Evolutionary conservation across 305 asterid genomes (phyloP).

Genomic region (Fraxinus albicans): DNA sequence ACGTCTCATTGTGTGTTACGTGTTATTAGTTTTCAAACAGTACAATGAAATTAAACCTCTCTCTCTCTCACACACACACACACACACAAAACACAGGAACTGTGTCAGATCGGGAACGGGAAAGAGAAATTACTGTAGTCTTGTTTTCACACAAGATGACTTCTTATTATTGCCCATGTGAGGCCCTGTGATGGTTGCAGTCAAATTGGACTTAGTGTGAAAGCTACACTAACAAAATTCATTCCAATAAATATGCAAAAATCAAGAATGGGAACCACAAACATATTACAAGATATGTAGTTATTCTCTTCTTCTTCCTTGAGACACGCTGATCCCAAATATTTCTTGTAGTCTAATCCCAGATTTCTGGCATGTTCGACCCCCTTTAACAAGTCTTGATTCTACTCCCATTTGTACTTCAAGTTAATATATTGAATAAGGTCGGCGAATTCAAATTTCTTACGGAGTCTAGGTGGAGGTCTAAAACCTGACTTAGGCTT

Average conservation of each 20-base stretch:
- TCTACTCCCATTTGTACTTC: background rate
- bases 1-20: background rate
- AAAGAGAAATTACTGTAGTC: slow-evolving; percentile 24
- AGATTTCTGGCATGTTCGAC: background rate
- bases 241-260: background rate
- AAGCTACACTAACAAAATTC: slow-evolving; percentile 30
- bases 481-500: background rate
- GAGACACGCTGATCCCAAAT: background rate
- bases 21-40: background rate
- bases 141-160: slow-evolving; percentile 21
- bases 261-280: background rate
- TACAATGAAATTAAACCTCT: background rate
- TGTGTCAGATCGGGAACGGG: slow-evolving; percentile 51
- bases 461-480: background rate
- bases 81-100: slow-evolving; percentile 24
- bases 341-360: background rate
- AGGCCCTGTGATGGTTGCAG: slow-evolving; percentile 14
- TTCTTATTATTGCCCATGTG: slow-evolving; percentile 30
- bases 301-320: background rate
- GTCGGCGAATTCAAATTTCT: background rate
- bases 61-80: background rate
- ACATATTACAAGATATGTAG: background rate
- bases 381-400: background rate
- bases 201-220: slow-evolving; percentile 29
- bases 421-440: background rate